Evolutionary conservation across 2,329 filamentous ascomycete genomes (phyloP), one percentile per base, ranked within the genome.

Genomic region (Fusarium zealandicum): DNA sequence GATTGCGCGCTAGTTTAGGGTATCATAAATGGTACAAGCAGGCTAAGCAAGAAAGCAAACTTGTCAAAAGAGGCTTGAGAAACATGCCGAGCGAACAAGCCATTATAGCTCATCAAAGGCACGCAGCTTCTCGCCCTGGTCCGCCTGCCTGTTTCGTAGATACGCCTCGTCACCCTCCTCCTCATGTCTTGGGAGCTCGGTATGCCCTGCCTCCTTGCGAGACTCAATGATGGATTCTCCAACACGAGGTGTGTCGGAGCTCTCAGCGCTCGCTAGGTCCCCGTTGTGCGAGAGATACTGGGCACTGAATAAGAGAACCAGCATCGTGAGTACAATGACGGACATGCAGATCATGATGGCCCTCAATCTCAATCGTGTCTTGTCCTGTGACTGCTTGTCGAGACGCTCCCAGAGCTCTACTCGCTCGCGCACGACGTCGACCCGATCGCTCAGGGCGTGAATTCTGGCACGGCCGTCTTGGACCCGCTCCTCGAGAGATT

Each of bases 371-470:
- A 76, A 79, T 56, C 85, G 77, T n/a, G 86, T 89, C 65, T 79
- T 84, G 65, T 89, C 85, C 72, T 90, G 84, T 80, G 87, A 88
- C 65, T 86, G 83, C 40, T 76, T 78, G 71, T 92, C 89, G 2
- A 83, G 80, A 50, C 78, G 79, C 70, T 90, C 87, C 81, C 88
- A 90, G 22, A 78, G 76, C 68, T 90, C 87, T 12, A 93, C 84
- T 7, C 84, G 80, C 49, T 80, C 74, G 42, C 84, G 80, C 11
- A 90, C 87, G 12, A 79, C 74, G 44, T 88, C 85, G 3, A 93
- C 83, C 41, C 90, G 79, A 36, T 78, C 78, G 53, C 85, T 85
- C 31, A 92, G 76, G 13, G 75, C 73, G 43, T 81, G 77, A 30
- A 89, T 85, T 62, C 81, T 84, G 40, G 82, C 75, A 38, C 86